Conservation (phyloP, 192 early-diverging fungal species). For the Chytriomyces confervae region DNA sequence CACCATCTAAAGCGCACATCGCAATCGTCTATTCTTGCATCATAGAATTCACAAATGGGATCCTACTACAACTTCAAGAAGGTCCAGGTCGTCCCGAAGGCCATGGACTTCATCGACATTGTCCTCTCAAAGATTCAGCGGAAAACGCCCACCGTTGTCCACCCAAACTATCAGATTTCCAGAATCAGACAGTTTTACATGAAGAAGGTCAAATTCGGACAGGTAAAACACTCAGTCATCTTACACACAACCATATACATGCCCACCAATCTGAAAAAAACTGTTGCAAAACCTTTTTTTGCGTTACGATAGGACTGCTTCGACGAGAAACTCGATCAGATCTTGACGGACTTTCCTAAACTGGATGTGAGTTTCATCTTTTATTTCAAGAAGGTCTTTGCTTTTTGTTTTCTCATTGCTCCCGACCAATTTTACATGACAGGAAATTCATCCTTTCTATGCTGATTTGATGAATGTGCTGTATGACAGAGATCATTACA, state of each 20-base stretch:
- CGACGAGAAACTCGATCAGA: constrained; percentile 93
- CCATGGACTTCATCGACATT: constrained; percentile 96
- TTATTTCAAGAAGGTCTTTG: too few species aligned
- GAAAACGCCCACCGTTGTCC: constrained; percentile 95
- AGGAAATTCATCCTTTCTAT: constrained; percentile 99
- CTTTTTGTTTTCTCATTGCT: too few species aligned
- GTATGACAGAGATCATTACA: constrained; percentile 99
- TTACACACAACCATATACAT: too few species aligned
- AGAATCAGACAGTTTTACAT: constrained; percentile 98
- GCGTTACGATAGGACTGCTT: constrained; percentile 62
- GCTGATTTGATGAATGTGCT: constrained; percentile 99
- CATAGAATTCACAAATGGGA: constrained; percentile 14
- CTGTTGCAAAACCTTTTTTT: neutral
- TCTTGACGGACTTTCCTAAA: constrained; percentile 96
- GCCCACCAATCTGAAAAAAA: too few species aligned
- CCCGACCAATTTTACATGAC: neutral
- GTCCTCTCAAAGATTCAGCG: constrained; percentile 97
- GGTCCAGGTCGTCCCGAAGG: constrained; percentile 92
- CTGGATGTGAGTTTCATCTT: constrained; percentile 74
- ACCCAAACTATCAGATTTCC: constrained; percentile 96
- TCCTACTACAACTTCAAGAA: constrained; percentile 98
- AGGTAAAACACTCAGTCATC: constrained; percentile 41
- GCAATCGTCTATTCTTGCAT: too few species aligned
- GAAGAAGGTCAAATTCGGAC: constrained; percentile 99
- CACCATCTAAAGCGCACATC: too few species aligned